These are phyloP conservation scores for Mucor ambiguus DNA, from an alignment of 371 early-diverging fungal species.

Conservation along the genomic window DNA sequence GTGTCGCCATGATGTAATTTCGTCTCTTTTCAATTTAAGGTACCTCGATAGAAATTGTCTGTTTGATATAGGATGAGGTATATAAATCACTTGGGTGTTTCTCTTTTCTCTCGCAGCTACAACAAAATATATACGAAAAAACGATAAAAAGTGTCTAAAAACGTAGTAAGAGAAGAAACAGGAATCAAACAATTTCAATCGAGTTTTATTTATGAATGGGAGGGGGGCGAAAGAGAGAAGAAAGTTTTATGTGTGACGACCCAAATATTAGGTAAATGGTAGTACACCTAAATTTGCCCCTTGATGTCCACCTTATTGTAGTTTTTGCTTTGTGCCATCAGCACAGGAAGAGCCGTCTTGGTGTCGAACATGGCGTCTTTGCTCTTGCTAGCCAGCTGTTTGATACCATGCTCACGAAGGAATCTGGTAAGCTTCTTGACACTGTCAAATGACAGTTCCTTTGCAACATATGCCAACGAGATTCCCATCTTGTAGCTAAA, in stretches of 20 bases:
- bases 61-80: background rate
- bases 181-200: background rate
- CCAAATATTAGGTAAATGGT: constrained; percentile 22
- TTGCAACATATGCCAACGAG: constrained; percentile 38
- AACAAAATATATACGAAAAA: background rate
- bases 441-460: constrained; percentile 49
- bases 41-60: background rate
- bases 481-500: constrained; percentile 62
- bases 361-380: constrained; percentile 46
- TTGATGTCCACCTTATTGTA: constrained; percentile 73
- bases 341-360: constrained; percentile 52
- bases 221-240: background rate
- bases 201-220: background rate
- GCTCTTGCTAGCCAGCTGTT: constrained; percentile 6
- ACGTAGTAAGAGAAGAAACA: background rate
- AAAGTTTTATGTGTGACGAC: constrained; percentile 12
- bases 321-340: constrained; percentile 54
- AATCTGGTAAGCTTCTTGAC: constrained; percentile 39
- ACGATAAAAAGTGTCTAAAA: constrained; percentile 7
- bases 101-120: background rate
- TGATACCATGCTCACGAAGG: constrained; percentile 38
- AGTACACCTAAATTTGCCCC: constrained; percentile 46
- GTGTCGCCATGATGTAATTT: constrained; percentile 3
- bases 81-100: background rate
- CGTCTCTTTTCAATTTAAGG: background rate